Percentiles rank a stretch among this genome's conserved stretches.
Evolutionary conservation across 805 yeast species (phyloP).

Genomic region (Tetrapisispora fleetii): DNA sequence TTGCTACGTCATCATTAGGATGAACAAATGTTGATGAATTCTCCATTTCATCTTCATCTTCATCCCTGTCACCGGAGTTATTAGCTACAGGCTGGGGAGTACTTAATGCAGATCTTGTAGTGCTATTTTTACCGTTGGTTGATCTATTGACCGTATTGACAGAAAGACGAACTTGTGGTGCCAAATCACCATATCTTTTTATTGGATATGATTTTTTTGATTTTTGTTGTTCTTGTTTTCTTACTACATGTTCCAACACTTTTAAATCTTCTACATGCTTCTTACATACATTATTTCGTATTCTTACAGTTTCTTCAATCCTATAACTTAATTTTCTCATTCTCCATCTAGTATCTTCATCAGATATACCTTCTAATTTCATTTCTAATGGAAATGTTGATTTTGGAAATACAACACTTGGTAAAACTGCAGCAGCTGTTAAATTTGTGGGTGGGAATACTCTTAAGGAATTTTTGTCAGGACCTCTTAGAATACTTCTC

Average conservation of each 20-base stretch:
- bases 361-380: conserved; percentile 60
- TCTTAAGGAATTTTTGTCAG: conserved; percentile 77
- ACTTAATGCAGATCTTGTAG: neutral
- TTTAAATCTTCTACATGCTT: conserved; percentile 44
- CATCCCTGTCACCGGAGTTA: conserved; percentile 16
- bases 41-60: conserved; percentile 25
- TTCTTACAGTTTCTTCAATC: conserved; percentile 70
- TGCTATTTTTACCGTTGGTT: neutral
- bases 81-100: conserved; percentile 1
- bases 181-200: conserved; percentile 32
- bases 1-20: conserved; percentile 30
- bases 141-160: conserved; percentile 17
- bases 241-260: conserved; percentile 20
- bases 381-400: conserved; percentile 78
- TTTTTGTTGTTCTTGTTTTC: conserved; percentile 32
- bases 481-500: conserved; percentile 70
- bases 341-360: conserved; percentile 67
- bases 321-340: conserved; percentile 85
- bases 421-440: conserved; percentile 76
- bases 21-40: conserved; percentile 23
- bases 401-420: conserved; percentile 85
- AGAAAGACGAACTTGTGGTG: conserved; percentile 30
- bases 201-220: conserved; percentile 21
- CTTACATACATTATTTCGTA: conserved; percentile 49
- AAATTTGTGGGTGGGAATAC: conserved; percentile 94